Percentiles rank a stretch among this genome's conserved stretches.
Evolutionary conservation across 1,139 yeast species (phyloP).

Genomic region (Diutina siamensis): DNA sequence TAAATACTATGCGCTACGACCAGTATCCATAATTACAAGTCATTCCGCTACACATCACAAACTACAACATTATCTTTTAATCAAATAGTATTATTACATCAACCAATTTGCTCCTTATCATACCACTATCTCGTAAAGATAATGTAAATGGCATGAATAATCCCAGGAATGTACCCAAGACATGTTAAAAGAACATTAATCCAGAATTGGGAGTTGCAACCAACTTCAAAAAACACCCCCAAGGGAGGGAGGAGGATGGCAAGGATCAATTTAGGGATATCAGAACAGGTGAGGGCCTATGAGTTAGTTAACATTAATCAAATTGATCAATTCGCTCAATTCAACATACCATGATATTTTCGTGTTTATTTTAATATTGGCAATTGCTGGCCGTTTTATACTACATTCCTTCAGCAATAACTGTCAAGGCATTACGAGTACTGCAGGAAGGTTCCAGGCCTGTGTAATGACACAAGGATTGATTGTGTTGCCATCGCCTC

Average conservation of each 20-base stretch:
- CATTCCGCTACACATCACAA: not conserved
- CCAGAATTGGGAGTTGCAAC: constrained; percentile 44
- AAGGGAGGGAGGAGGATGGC: constrained; percentile 26
- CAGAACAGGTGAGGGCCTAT: constrained; percentile 5
- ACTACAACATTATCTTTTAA: not conserved
- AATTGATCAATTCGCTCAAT: no score
- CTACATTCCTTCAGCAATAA: no score
- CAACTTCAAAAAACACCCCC: constrained; percentile 64
- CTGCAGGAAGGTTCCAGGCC: no score
- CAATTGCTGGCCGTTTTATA: no score
- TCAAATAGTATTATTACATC: no score
- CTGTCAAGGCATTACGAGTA: no score
- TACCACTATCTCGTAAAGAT: constrained; percentile 18
- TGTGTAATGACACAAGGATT: no score
- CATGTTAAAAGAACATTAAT: constrained; percentile 50
- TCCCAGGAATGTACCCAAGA: constrained; percentile 57
- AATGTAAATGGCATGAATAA: constrained; percentile 52
- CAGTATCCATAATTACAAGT: no score
- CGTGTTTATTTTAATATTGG: no score
- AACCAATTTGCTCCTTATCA: no score
- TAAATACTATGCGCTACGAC: no score
- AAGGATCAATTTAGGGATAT: constrained; percentile 4
- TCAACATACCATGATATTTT: not conserved
- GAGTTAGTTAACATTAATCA: not conserved
- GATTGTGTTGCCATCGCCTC: no score